Conservation (phyloP, 2,329 filamentous ascomycete genomes). For the Lanzia echinophila region DNA sequence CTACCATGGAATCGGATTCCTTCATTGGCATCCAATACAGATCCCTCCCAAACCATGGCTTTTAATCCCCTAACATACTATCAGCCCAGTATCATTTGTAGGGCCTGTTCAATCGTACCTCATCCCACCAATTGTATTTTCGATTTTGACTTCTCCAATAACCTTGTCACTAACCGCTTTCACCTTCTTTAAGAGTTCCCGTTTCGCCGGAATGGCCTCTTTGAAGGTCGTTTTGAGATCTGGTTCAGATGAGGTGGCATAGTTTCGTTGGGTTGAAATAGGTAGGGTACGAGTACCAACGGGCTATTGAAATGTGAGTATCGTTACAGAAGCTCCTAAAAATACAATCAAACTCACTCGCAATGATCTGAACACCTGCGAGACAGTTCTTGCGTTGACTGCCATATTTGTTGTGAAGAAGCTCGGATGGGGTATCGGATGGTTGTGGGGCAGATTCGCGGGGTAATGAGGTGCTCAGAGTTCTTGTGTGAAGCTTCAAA, state of each 20-base stretch:
- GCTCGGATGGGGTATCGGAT: constrained; percentile 10
- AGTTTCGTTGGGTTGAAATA: constrained; percentile 43
- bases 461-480: neutral
- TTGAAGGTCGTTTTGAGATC: constrained; percentile 85
- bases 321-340: neutral
- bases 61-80: constrained; percentile 63
- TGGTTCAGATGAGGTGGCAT: constrained; percentile 72
- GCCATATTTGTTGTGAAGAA: constrained; percentile 44
- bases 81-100: constrained; percentile 14
- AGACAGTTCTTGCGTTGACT: constrained; percentile 54
- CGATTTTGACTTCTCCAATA: constrained; percentile 87
- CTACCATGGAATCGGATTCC: constrained; percentile 97
- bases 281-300: constrained; percentile 29
- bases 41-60: constrained; percentile 98
- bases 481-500: neutral
- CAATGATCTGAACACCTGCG: constrained; percentile 55
- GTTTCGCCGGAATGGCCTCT: constrained; percentile 81
- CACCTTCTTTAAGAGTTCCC: constrained; percentile 88
- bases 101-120: constrained; percentile 40
- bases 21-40: constrained; percentile 91
- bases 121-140: constrained; percentile 94
- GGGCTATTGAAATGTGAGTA: constrained; percentile 18
- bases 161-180: constrained; percentile 77
- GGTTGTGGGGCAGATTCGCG: constrained; percentile 6
- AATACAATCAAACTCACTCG: constrained; percentile 44